A percentile compares a stretch with the other conserved stretches of the same genome.
These are phyloP conservation scores for Colletotrichum zoysiae DNA, from an alignment of 2,329 filamentous ascomycete species.

Conservation along the genomic window DNA sequence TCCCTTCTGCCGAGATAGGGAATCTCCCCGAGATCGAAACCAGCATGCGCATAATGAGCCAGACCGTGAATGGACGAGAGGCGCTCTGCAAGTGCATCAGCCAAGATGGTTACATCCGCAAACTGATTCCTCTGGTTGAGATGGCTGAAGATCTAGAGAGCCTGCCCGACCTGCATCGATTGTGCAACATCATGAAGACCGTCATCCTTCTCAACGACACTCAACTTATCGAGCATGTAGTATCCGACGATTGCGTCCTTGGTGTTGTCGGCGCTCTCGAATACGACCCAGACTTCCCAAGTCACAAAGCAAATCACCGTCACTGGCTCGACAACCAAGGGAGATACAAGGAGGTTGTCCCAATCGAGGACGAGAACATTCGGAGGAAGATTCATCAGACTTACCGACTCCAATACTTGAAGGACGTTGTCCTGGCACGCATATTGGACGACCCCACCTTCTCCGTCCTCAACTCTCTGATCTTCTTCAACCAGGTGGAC, in stretches of 20 bases:
- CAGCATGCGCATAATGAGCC: conserved; percentile 83
- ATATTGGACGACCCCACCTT: conserved; percentile 98
- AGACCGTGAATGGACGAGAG: conserved; percentile 82
- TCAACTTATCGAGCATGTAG: conserved; percentile 91
- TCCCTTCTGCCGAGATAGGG: conserved; percentile 84
- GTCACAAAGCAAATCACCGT: conserved; percentile 96
- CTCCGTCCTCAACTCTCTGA: conserved; percentile 95
- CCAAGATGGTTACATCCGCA: conserved; percentile 86
- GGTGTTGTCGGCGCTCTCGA: conserved; percentile 96
- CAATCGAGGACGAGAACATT: conserved; percentile 85
- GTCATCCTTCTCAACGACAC: conserved; percentile 96
- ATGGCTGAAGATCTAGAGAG: conserved; percentile 94
- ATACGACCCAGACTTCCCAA: conserved; percentile 98
- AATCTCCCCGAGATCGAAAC: conserved; percentile 88
- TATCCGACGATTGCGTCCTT: conserved; percentile 88
- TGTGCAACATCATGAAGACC: conserved; percentile 99
- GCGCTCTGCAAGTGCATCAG: conserved; percentile 90
- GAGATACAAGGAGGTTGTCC: conserved; percentile 95
- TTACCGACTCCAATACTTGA: conserved; percentile 94
- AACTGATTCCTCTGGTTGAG: conserved; percentile 86
- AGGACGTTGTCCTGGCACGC: conserved; percentile 96
- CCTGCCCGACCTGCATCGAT: conserved; percentile 84
- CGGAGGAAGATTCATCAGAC: conserved; percentile 95
- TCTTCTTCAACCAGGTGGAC: conserved; percentile 99
- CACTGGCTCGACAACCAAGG: conserved; percentile 91